These are phyloP conservation scores for Zygotorulaspora danielsina DNA, from an alignment of 805 yeast genomes.

Conservation along the genomic window DNA sequence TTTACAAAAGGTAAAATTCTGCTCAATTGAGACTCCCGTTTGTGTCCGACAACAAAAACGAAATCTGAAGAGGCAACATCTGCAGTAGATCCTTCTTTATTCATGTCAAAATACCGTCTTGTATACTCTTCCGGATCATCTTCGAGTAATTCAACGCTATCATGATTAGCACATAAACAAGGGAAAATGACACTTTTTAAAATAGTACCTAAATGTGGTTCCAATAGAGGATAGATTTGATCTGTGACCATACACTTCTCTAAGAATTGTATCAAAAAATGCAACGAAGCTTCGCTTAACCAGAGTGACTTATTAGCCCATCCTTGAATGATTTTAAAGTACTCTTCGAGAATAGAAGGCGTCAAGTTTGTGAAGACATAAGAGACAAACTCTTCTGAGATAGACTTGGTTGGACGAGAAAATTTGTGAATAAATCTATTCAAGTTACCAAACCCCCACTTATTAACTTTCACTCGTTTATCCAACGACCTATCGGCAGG, in stretches of 20 bases:
- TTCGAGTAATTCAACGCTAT: constrained; percentile 66
- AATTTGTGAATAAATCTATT: constrained; percentile 66
- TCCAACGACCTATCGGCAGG: constrained; percentile 45
- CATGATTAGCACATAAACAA: constrained; percentile 62
- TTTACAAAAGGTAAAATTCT: constrained; percentile 55
- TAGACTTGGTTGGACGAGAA: constrained; percentile 41
- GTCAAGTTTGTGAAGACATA: constrained; percentile 54
- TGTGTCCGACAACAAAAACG: constrained; percentile 54
- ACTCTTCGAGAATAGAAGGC: constrained; percentile 66
- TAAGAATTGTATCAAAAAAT: constrained; percentile 59
- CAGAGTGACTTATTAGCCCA: constrained; percentile 46
- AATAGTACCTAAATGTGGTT: constrained; percentile 61
- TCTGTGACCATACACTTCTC: constrained; percentile 56
- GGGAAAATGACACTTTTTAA: constrained; percentile 72
- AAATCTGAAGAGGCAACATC: constrained; percentile 79
- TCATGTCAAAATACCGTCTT: constrained; percentile 62
- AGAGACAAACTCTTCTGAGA: constrained; percentile 48
- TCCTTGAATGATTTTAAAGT: constrained; percentile 44
- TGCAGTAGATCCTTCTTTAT: constrained; percentile 61
- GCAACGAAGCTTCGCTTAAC: constrained; percentile 63
- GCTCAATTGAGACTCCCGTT: constrained; percentile 53
- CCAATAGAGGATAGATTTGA: constrained; percentile 57
- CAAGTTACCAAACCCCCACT: constrained; percentile 85
- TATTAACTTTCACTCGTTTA: constrained; percentile 65
- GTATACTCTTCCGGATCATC: constrained; percentile 81